Conservation (phyloP, 371 early-diverging fungal species). For the Rhizopus sp. region DNA sequence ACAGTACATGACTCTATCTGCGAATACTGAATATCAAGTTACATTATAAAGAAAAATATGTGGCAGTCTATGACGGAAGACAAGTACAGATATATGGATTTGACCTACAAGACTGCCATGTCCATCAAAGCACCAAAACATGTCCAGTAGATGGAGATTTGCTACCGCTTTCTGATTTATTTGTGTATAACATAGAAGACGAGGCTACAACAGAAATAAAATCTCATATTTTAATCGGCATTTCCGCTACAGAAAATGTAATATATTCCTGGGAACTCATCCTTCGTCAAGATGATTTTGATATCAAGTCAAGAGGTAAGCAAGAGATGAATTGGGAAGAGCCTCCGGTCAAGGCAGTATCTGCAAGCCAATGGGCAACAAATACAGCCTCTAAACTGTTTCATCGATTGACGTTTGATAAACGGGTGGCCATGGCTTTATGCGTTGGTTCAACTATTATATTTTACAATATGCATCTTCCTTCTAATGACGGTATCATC, state of each 20-base stretch:
- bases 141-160: background rate
- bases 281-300: background rate
- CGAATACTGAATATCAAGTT: background rate
- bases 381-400: slow-evolving; percentile 27
- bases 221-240: slow-evolving; percentile 28
- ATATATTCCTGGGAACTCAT: slow-evolving; percentile 33
- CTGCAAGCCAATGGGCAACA: slow-evolving; percentile 24
- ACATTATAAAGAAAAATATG: slow-evolving; percentile 29
- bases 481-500: background rate
- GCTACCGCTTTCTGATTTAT: slow-evolving; percentile 26
- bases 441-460: slow-evolving; percentile 12
- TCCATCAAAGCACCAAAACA: slow-evolving; percentile 26
- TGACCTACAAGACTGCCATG: slow-evolving; percentile 30
- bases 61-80: slow-evolving; percentile 43
- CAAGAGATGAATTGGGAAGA: slow-evolving; percentile 14
- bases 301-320: slow-evolving; percentile 14
- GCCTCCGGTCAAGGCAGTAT: slow-evolving; percentile 4
- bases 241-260: slow-evolving; percentile 15
- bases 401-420: slow-evolving; percentile 11
- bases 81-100: slow-evolving; percentile 30
- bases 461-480: slow-evolving; percentile 18
- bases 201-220: slow-evolving; percentile 7
- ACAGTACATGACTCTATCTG: background rate
- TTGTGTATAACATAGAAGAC: slow-evolving; percentile 31
- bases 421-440: slow-evolving; percentile 11